Percentiles rank a stretch among this genome's conserved stretches.
Conservation (phyloP, 495 filamentous ascomycete genomes). For the Penicillium paxilli region DNA sequence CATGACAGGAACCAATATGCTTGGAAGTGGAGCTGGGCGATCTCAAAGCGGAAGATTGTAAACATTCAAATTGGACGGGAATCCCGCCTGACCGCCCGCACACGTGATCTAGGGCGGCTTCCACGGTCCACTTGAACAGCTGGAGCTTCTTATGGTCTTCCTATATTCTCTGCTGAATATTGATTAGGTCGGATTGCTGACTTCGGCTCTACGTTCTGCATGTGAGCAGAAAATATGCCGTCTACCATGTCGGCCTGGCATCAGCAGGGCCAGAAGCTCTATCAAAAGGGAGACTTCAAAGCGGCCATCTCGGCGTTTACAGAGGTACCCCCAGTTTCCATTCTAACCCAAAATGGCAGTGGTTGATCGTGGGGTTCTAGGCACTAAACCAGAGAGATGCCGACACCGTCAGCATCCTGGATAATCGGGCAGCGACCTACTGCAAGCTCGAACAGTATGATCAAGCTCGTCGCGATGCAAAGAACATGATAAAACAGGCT, state of each 20-base stretch:
- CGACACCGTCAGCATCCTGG: slow-evolving; percentile 46
- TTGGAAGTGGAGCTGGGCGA: slow-evolving; percentile 13
- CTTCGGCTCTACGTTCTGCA: neutral
- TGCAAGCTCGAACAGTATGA: slow-evolving; percentile 56
- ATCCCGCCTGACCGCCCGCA: too few species aligned
- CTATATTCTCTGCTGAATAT: neutral
- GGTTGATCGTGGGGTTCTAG: slow-evolving; percentile 20
- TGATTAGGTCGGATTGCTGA: too few species aligned
- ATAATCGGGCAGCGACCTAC: slow-evolving; percentile 61
- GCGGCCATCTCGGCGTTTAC: slow-evolving; percentile 43
- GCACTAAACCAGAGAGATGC: slow-evolving; percentile 32
- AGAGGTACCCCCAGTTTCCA: slow-evolving; percentile 29
- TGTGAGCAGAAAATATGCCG: neutral
- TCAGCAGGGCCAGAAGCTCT: slow-evolving; percentile 40
- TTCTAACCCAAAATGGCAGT: slow-evolving; percentile 17
- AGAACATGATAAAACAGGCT: slow-evolving; percentile 55
- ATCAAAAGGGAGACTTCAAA: slow-evolving; percentile 39
- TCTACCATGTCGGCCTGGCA: slow-evolving; percentile 14
- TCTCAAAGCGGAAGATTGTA: slow-evolving; percentile 48
- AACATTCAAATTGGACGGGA: slow-evolving; percentile 35
- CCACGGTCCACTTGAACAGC: neutral
- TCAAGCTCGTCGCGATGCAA: slow-evolving; percentile 58
- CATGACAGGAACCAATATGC: slow-evolving; percentile 48
- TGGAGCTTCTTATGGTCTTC: neutral
- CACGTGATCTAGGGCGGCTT: slow-evolving; percentile 10